Evolutionary conservation across 2,329 filamentous ascomycete species (phyloP).

Genomic region (Curvularia sp.): DNA sequence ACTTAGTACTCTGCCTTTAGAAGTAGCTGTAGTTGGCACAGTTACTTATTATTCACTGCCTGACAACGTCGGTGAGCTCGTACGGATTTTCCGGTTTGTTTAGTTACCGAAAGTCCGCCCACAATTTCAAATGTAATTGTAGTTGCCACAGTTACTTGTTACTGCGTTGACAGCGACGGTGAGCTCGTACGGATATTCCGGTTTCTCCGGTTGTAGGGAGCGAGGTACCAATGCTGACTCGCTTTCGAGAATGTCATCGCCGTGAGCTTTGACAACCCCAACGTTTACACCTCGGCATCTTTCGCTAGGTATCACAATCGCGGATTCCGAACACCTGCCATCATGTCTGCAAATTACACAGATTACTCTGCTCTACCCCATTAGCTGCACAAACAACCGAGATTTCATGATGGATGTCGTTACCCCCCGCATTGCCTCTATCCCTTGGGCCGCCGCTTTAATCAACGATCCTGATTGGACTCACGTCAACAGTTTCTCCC

Average conservation of each 20-base stretch:
- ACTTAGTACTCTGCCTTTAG: too few relatives aligned
- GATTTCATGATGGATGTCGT: constrained; percentile 30
- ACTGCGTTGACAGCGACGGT: neutral
- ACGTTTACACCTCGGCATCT: constrained; percentile 15
- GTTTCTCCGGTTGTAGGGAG: neutral
- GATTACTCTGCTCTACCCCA: neutral
- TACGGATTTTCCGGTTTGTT: too few relatives aligned
- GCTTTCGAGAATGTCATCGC: neutral
- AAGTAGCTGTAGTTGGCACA: too few relatives aligned
- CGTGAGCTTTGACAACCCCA: constrained; percentile 3
- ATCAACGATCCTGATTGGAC: constrained; percentile 53
- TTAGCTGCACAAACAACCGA: neutral
- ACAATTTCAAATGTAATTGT: too few relatives aligned
- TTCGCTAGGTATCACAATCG: neutral
- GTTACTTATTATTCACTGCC: too few relatives aligned
- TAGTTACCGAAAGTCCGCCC: too few relatives aligned
- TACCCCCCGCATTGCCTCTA: constrained; percentile 38
- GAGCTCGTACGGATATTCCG: neutral
- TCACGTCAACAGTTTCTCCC: constrained; percentile 48
- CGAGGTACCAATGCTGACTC: neutral
- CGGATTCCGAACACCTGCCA: constrained; percentile 2
- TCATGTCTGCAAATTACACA: constrained; percentile 8
- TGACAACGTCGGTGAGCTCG: too few relatives aligned
- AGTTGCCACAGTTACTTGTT: neutral
- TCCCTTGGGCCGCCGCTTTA: constrained; percentile 59